phyloP scores from a whole-genome alignment of 2,329 filamentous ascomycete species.

The Curvularia hawaiiensis region DNA sequence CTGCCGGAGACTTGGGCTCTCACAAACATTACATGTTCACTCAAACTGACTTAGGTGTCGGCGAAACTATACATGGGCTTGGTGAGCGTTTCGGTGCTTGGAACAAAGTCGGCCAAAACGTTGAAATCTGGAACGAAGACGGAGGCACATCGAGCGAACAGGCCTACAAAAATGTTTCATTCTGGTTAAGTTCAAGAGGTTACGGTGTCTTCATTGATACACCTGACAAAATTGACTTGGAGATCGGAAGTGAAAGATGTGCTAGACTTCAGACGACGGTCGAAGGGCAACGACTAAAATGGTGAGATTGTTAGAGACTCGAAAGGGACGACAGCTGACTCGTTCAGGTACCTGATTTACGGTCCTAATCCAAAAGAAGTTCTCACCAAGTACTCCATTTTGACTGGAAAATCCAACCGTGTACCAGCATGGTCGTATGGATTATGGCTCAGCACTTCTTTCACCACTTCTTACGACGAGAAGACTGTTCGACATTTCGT shows the following conservation, averaged over 20 bases:
- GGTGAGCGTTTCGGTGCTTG: slow-evolving; percentile 79
- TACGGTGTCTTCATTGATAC: slow-evolving; percentile 80
- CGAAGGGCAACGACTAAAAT: slow-evolving; percentile 71
- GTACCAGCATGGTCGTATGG: slow-evolving; percentile 78
- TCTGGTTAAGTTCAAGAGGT: slow-evolving; percentile 72
- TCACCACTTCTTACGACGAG: slow-evolving; percentile 76
- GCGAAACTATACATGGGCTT: slow-evolving; percentile 73
- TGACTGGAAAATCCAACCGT: slow-evolving; percentile 69
- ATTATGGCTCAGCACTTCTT: slow-evolving; percentile 77
- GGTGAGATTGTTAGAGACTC: slow-evolving; percentile 38
- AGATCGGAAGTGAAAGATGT: slow-evolving; percentile 75
- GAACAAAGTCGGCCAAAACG: slow-evolving; percentile 74
- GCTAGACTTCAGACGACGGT: slow-evolving; percentile 72
- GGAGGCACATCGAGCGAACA: slow-evolving; percentile 71
- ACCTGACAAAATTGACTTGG: slow-evolving; percentile 70
- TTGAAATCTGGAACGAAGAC: slow-evolving; percentile 68
- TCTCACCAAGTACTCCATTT: slow-evolving; percentile 66
- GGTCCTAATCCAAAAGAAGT: slow-evolving; percentile 75
- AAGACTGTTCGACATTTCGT: slow-evolving; percentile 70
- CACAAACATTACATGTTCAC: slow-evolving; percentile 54
- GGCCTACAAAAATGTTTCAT: slow-evolving; percentile 74
- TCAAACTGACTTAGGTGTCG: slow-evolving; percentile 54
- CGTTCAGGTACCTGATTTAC: slow-evolving; percentile 66
- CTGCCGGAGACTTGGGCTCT: slow-evolving; percentile 57
- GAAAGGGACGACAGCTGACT: slow-evolving; percentile 3